A percentile compares a stretch with the other conserved stretches of the same genome.
Evolutionary conservation across 441 rosid genomes (phyloP).

Genomic region (Erodium moschatum): DNA sequence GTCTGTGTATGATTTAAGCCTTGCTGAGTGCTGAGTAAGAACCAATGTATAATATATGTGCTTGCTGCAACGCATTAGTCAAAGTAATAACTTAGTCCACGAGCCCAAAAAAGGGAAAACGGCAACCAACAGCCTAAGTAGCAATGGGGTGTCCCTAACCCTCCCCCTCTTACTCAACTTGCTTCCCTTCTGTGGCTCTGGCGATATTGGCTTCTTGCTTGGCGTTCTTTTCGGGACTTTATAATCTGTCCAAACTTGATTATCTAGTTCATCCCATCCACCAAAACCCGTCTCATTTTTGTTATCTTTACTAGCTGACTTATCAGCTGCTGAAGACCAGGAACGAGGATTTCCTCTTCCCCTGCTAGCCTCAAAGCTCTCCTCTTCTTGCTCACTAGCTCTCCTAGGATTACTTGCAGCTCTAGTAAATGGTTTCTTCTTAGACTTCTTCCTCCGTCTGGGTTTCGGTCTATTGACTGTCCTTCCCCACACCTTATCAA

Average conservation of each 20-base stretch:
- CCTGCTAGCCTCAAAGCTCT: constrained; percentile 15
- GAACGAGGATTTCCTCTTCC: constrained; percentile 46
- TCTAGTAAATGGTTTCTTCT: constrained; percentile 37
- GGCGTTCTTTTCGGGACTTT: constrained; percentile 17
- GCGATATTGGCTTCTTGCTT: constrained; percentile 14
- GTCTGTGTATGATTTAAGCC: no score
- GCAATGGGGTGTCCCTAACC: constrained; percentile 54
- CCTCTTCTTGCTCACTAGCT: constrained; percentile 25
- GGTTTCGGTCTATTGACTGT: constrained; percentile 29
- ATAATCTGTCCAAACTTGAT: constrained; percentile 18
- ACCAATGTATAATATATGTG: neutral
- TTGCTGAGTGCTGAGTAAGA: no score
- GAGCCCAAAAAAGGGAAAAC: constrained; percentile 63
- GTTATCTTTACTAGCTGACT: constrained; percentile 20
- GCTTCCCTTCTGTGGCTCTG: constrained; percentile 26
- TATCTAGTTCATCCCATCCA: constrained; percentile 83
- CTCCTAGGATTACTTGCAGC: constrained; percentile 23
- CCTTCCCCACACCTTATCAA: constrained; percentile 47
- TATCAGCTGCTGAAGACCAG: constrained; percentile 37
- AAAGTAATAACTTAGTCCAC: constrained; percentile 54
- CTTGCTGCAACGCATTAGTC: constrained; percentile 11
- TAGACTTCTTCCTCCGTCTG: constrained; percentile 29
- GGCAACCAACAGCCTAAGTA: constrained; percentile 52
- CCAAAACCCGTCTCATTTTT: constrained; percentile 32
- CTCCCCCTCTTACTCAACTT: constrained; percentile 44